Evolutionary conservation across 2,329 filamentous ascomycete genomes (phyloP).

Genomic region (Cladosporium sp.): DNA sequence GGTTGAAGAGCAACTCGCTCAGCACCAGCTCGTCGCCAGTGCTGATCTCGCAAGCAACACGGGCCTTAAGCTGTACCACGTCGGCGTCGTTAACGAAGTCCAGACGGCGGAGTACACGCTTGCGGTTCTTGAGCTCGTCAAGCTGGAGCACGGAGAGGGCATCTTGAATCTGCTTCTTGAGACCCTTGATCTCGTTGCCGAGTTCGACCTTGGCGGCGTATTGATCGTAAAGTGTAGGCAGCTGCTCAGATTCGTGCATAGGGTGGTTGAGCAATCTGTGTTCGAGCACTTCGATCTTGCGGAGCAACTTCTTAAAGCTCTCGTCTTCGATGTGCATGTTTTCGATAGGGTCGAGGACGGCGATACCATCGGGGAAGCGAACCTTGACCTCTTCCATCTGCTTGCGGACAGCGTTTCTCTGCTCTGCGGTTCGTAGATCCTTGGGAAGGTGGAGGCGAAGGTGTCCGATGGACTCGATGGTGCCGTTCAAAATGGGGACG

Average conservation of each 20-base stretch:
- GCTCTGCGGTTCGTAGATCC: slow-evolving; percentile 67
- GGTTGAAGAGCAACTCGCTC: slow-evolving; percentile 90
- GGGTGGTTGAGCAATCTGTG: slow-evolving; percentile 85
- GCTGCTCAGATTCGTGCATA: slow-evolving; percentile 82
- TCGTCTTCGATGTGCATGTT: slow-evolving; percentile 95
- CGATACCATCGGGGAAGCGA: slow-evolving; percentile 89
- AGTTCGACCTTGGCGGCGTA: slow-evolving; percentile 80
- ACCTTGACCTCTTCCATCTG: slow-evolving; percentile 74
- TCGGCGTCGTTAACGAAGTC: slow-evolving; percentile 95
- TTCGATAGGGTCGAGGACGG: slow-evolving; percentile 87
- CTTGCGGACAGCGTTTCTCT: slow-evolving; percentile 68
- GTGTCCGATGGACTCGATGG: slow-evolving; percentile 80
- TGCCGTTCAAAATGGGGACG: slow-evolving; percentile 82
- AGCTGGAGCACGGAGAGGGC: slow-evolving; percentile 88
- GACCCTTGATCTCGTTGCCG: slow-evolving; percentile 76
- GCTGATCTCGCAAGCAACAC: slow-evolving; percentile 96
- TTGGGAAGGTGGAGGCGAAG: slow-evolving; percentile 80
- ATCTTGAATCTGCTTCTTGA: slow-evolving; percentile 82
- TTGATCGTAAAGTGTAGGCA: slow-evolving; percentile 82
- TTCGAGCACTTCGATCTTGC: slow-evolving; percentile 96
- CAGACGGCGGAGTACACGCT: slow-evolving; percentile 88
- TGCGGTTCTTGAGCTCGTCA: slow-evolving; percentile 93
- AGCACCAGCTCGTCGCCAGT: slow-evolving; percentile 94
- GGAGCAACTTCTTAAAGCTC: slow-evolving; percentile 84
- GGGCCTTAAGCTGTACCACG: slow-evolving; percentile 93